Evolutionary conservation across 108 stramenopile genomes (phyloP).

Genomic region (Bacterosira constricta): DNA sequence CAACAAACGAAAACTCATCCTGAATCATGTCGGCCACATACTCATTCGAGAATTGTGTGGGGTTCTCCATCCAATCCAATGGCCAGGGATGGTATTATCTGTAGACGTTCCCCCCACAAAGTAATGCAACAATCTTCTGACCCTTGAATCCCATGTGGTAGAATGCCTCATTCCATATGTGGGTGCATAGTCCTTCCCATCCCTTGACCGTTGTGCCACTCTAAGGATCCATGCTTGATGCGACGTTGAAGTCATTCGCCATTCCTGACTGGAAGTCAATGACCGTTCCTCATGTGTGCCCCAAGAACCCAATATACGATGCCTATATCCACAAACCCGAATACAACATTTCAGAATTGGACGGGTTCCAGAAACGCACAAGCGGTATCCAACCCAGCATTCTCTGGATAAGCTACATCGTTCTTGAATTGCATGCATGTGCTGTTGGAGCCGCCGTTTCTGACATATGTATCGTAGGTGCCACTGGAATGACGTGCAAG

Average conservation of each 20-base stretch:
- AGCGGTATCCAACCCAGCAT: conserved; percentile 69
- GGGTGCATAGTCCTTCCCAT: conserved; percentile 51
- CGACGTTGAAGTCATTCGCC: conserved; percentile 40
- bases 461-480: conserved; percentile 51
- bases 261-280: conserved; percentile 47
- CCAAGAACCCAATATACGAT: conserved; percentile 49
- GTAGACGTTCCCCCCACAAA: conserved; percentile 53
- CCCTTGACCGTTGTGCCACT: conserved; percentile 49
- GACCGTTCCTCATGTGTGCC: conserved; percentile 49
- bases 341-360: conserved; percentile 54
- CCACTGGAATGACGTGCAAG: conserved; percentile 82
- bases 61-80: conserved; percentile 52
- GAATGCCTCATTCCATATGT: conserved; percentile 65
- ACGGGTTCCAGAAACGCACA: conserved; percentile 58
- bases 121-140: conserved; percentile 76
- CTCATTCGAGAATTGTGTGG: conserved; percentile 57
- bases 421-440: conserved; percentile 77
- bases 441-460: conserved; percentile 77
- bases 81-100: conserved; percentile 63
- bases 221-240: conserved; percentile 35
- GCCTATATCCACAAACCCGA: conserved; percentile 78
- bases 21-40: conserved; percentile 55
- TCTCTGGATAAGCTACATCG: conserved; percentile 71
- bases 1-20: conserved; percentile 49
- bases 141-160: conserved; percentile 84